Percentiles rank a stretch among this genome's conserved stretches.
These are phyloP conservation scores for Zymoseptoria pseudotritici DNA, from an alignment of 2,329 filamentous ascomycete genomes.

Conservation along the genomic window DNA sequence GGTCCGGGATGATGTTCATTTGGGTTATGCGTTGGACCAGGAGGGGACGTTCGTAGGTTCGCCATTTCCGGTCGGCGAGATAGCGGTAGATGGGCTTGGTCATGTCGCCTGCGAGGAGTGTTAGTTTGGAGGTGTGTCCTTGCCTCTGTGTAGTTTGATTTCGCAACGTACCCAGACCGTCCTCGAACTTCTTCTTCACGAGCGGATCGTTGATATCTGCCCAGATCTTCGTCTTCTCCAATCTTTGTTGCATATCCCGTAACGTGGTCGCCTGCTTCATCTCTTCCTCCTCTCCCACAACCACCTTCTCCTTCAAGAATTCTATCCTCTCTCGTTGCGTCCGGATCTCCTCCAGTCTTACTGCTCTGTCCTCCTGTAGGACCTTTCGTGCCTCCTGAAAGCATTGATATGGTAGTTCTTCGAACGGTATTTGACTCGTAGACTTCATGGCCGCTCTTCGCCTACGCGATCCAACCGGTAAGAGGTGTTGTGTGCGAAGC, in stretches of 20 bases:
- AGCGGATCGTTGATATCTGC: conserved; percentile 93
- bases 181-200: conserved; percentile 90
- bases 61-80: conserved; percentile 83
- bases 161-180: conserved; percentile 62
- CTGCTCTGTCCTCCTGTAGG: conserved; percentile 66
- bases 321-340: conserved; percentile 62
- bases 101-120: conserved; percentile 65
- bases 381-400: conserved; percentile 93
- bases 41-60: conserved; percentile 68
- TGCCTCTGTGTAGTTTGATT: background rate
- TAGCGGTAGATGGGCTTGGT: conserved; percentile 91
- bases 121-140: background rate
- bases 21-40: conserved; percentile 79
- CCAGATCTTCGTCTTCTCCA: conserved; percentile 76
- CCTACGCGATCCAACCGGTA: conserved; percentile 75
- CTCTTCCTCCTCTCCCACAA: conserved; percentile 21
- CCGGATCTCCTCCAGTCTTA: conserved; percentile 70
- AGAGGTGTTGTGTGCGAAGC: conserved; percentile 50
- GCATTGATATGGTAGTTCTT: conserved; percentile 91
- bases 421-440: conserved; percentile 66
- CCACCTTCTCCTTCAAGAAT: conserved; percentile 49
- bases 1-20: conserved; percentile 80
- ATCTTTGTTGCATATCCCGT: conserved; percentile 59
- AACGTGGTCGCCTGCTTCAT: conserved; percentile 56
- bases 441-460: conserved; percentile 50